Conservation (phyloP, 192 early-diverging fungal species). For the Umbelopsis ramanniana region DNA sequence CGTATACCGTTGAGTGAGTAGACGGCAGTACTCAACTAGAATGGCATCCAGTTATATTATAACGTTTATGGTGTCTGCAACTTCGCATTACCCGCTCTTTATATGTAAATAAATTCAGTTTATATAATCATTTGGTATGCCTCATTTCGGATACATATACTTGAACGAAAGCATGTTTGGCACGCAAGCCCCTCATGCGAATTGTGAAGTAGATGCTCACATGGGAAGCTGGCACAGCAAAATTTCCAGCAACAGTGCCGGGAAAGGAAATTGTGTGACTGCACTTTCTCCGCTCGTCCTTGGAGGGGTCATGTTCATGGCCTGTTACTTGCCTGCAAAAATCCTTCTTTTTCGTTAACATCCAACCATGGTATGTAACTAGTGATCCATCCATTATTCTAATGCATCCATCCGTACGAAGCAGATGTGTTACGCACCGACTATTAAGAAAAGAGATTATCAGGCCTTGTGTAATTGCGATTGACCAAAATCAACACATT, state of each 20-base stretch:
- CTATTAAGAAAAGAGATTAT: background rate
- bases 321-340: background rate
- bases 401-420: conserved; percentile 15
- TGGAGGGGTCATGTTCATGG: background rate
- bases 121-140: too few species aligned
- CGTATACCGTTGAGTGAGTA: too few species aligned
- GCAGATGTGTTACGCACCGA: background rate
- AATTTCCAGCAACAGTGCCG: background rate
- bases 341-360: conserved; percentile 23
- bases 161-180: too few species aligned
- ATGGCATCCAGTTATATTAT: too few species aligned
- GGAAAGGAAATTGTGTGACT: conserved; percentile 5
- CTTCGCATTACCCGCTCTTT: too few species aligned
- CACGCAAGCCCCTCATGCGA: too few species aligned
- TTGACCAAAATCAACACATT: background rate
- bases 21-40: too few species aligned
- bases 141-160: too few species aligned
- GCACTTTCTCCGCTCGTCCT: conserved; percentile 4
- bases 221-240: too few species aligned
- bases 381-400: conserved; percentile 7
- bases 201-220: too few species aligned
- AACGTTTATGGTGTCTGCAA: too few species aligned
- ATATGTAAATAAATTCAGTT: too few species aligned
- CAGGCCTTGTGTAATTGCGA: background rate
- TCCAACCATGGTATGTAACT: conserved; percentile 21